Conservation (phyloP, 352 stramenopile genomes). For the Globisporangium orthogonon region DNA sequence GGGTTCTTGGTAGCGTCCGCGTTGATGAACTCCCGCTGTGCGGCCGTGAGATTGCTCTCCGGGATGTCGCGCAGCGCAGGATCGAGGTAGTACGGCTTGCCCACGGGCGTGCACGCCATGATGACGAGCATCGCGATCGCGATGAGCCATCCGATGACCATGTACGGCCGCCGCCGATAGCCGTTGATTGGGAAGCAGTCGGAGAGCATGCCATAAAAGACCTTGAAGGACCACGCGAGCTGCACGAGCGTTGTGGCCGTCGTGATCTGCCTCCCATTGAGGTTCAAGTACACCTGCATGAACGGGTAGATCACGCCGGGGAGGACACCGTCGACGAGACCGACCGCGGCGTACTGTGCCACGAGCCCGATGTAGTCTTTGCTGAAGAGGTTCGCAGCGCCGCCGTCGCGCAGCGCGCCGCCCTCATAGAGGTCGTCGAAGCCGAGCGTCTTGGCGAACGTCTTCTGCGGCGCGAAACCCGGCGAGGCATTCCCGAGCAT, state of each 20-base stretch:
- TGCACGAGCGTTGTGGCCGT: constrained; percentile 30
- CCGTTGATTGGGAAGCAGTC: constrained; percentile 49
- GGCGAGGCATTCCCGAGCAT: constrained; percentile 4
- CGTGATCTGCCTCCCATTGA: constrained; percentile 24
- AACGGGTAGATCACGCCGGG: constrained; percentile 18
- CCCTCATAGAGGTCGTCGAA: constrained; percentile 21
- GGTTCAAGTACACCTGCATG: constrained; percentile 33
- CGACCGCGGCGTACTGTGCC: constrained; percentile 18
- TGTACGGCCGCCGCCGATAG: constrained; percentile 43
- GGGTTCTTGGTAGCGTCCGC: constrained; percentile 6
- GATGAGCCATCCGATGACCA: constrained; percentile 46
- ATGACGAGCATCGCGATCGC: constrained; percentile 32
- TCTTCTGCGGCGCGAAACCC: constrained; percentile 5
- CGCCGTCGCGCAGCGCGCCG: constrained; percentile 32
- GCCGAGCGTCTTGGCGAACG: constrained; percentile 9
- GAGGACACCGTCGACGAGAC: constrained; percentile 17
- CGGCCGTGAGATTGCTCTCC: constrained; percentile 19
- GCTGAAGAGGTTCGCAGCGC: constrained; percentile 29
- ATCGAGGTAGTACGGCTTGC: constrained; percentile 35
- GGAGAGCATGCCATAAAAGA: constrained; percentile 51
- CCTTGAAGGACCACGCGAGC: constrained; percentile 47
- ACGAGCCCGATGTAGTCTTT: constrained; percentile 23
- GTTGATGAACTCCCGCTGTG: constrained; percentile 24
- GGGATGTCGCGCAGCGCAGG: constrained; percentile 20
- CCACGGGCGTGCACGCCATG: constrained; percentile 31